Conservation (phyloP, 108 stramenopile genomes). For the Fragilariopsis cylindrus region DNA sequence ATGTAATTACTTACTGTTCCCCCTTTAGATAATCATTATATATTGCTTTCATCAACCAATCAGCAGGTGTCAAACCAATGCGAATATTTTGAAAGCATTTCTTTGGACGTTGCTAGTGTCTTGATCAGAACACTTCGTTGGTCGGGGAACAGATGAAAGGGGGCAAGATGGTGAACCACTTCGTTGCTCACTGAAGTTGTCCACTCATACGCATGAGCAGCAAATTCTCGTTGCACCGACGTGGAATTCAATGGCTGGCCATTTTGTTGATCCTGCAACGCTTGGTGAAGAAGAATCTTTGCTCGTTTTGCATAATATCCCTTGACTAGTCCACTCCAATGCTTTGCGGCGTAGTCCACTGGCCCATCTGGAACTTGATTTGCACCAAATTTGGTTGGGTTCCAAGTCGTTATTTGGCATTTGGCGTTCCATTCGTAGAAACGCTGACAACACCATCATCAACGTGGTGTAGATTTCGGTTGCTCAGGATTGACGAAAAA, state of each 20-base stretch:
- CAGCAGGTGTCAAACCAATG: constrained; percentile 1
- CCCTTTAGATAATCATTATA: too few relatives aligned
- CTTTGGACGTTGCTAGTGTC: constrained; percentile 4
- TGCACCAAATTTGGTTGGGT: constrained; percentile 27
- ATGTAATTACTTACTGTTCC: too few relatives aligned
- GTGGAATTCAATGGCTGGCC: constrained; percentile 31
- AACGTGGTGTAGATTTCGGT: background rate
- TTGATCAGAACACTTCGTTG: background rate
- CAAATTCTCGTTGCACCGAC: constrained; percentile 19
- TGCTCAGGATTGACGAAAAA: constrained; percentile 17
- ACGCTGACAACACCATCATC: constrained; percentile 7
- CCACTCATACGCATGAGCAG: constrained; percentile 38
- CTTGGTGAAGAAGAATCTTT: constrained; percentile 22
- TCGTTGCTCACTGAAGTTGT: constrained; percentile 11
- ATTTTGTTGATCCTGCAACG: constrained; percentile 23
- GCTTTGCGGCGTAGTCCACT: constrained; percentile 49
- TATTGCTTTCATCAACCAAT: too few relatives aligned
- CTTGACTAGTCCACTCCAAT: constrained; percentile 40
- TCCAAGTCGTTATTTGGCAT: constrained; percentile 47
- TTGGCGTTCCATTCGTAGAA: constrained; percentile 51
- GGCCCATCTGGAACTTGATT: constrained; percentile 36
- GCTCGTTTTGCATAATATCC: constrained; percentile 36
- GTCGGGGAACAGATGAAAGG: background rate
- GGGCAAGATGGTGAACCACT: background rate
- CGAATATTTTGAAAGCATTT: constrained; percentile 6